These are phyloP conservation scores for Capsella bursapastoris DNA, from an alignment of 345 rosid species.

Conservation along the genomic window DNA sequence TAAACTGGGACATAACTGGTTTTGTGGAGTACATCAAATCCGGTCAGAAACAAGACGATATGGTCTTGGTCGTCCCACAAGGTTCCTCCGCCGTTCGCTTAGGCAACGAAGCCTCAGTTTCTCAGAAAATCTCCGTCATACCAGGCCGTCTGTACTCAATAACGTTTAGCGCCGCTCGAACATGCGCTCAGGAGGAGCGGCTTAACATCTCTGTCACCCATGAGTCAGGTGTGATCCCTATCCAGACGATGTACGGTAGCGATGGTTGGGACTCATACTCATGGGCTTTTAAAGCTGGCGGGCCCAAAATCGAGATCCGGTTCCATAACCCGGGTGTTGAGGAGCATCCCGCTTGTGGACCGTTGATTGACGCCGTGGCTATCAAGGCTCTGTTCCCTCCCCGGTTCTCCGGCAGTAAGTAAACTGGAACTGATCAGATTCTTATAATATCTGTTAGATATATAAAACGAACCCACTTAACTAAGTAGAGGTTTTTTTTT, in stretches of 20 bases:
- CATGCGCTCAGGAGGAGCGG: constrained; percentile 85
- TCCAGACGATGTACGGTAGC: constrained; percentile 87
- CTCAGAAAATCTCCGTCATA: constrained; percentile 59
- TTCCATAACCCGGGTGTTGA: constrained; percentile 79
- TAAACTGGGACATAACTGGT: constrained; percentile 76
- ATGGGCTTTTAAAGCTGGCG: constrained; percentile 73
- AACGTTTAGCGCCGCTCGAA: constrained; percentile 76
- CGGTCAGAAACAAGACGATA: constrained; percentile 88
- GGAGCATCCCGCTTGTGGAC: constrained; percentile 86
- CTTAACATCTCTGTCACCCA: constrained; percentile 74
- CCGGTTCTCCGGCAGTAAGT: constrained; percentile 50
- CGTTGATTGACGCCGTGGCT: constrained; percentile 70
- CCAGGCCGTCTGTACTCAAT: constrained; percentile 59
- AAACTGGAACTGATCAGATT: background rate
- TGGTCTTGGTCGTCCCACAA: constrained; percentile 79
- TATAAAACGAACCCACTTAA: background rate
- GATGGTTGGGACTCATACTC: constrained; percentile 86
- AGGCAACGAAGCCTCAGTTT: constrained; percentile 79
- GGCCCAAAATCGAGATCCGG: constrained; percentile 47
- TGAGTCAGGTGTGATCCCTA: constrained; percentile 72
- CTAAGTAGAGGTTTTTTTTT: background rate
- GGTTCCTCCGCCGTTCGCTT: constrained; percentile 72
- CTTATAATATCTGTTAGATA: too few relatives aligned
- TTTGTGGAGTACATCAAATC: constrained; percentile 84
- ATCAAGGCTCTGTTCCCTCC: constrained; percentile 60